Evolutionary conservation across 352 stramenopile genomes (phyloP).

Genomic region (Globisporangium echinulatum): DNA sequence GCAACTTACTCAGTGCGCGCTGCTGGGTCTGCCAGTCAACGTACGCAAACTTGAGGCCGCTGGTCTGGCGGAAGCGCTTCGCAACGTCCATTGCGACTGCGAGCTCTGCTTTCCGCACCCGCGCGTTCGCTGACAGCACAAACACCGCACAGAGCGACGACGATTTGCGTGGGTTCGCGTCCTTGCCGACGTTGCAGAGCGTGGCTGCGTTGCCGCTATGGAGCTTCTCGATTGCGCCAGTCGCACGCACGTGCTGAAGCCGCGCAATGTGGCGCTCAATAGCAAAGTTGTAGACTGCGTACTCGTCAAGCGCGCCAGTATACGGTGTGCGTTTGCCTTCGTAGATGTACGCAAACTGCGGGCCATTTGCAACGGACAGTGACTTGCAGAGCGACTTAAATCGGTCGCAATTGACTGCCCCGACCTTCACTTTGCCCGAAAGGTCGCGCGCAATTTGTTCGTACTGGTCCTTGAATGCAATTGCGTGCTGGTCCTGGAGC

Average conservation of each 20-base stretch:
- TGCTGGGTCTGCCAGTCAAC: constrained; percentile 70
- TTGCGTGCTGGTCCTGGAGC: constrained; percentile 33
- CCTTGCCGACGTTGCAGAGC: constrained; percentile 69
- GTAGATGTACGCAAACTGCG: constrained; percentile 70
- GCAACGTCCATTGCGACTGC: constrained; percentile 46
- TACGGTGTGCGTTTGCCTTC: constrained; percentile 40
- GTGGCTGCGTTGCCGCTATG: constrained; percentile 66
- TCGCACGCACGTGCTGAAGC: constrained; percentile 55
- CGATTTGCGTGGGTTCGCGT: constrained; percentile 30
- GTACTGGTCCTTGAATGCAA: constrained; percentile 57
- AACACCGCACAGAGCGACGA: constrained; percentile 69
- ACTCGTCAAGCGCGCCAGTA: constrained; percentile 71
- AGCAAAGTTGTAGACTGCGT: constrained; percentile 78
- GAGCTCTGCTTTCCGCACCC: constrained; percentile 37
- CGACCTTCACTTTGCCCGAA: constrained; percentile 62
- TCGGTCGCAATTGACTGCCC: constrained; percentile 75
- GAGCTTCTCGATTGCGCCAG: constrained; percentile 65
- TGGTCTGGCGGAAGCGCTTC: constrained; percentile 59
- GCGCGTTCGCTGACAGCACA: constrained; percentile 47
- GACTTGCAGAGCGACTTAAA: constrained; percentile 44
- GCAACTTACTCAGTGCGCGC: constrained; percentile 41
- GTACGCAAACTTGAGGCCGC: constrained; percentile 55
- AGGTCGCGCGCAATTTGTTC: constrained; percentile 68
- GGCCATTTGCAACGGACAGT: constrained; percentile 28
- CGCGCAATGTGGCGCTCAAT: constrained; percentile 74